These are phyloP conservation scores for Russula brevipes DNA, from an alignment of 768 basidiomycete species.

Conservation along the genomic window DNA sequence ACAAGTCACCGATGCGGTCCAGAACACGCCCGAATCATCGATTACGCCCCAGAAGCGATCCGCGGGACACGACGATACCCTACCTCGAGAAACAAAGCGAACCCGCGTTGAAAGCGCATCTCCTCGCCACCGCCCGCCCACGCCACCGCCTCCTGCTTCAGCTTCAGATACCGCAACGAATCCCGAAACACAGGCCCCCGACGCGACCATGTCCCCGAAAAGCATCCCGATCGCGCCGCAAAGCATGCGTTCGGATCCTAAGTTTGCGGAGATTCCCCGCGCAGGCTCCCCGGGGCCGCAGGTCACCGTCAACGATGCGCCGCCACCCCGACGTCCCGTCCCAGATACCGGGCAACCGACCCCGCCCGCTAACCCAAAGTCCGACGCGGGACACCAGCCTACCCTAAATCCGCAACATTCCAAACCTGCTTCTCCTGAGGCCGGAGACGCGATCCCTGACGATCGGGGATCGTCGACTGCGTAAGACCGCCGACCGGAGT, in stretches of 20 bases:
- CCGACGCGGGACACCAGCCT: background rate
- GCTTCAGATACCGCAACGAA: background rate
- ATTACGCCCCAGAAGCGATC: background rate
- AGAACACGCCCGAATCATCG: background rate
- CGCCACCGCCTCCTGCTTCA: background rate
- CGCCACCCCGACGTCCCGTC: background rate
- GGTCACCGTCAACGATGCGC: background rate
- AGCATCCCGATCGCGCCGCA: background rate
- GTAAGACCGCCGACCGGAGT: background rate
- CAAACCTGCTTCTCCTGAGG: no score
- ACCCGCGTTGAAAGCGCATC: background rate
- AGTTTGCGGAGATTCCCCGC: background rate
- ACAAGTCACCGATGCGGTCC: background rate
- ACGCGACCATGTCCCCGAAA: background rate
- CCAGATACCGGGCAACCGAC: background rate
- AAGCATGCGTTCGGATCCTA: background rate
- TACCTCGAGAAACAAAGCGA: slow-evolving; percentile 4
- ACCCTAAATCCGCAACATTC: no score
- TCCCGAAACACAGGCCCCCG: background rate
- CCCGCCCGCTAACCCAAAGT: background rate
- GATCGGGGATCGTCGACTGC: background rate
- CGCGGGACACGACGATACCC: background rate
- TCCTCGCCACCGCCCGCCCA: background rate
- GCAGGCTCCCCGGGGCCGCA: background rate
- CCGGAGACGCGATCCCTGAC: background rate